Base-by-base conservation (phyloP, 129 eudicot genomes). In the Tagetes erecta region DNA sequence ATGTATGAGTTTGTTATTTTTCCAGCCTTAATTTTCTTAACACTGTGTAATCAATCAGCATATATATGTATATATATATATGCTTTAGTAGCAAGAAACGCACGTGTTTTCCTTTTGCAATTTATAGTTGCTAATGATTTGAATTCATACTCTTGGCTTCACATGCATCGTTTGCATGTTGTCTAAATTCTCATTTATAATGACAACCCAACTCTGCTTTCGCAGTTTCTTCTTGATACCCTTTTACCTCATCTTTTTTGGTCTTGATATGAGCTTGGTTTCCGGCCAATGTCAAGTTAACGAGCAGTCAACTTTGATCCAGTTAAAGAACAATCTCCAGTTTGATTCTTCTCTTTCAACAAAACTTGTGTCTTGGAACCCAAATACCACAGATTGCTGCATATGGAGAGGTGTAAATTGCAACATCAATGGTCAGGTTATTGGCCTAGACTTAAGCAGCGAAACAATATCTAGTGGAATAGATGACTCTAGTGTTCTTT, bases 241-340 rank as follows among this genome's bases (percentile, higher is more conserved):
- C 62, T 41, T 11, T 3, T 60, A 4, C 66, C 27, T 34, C 3
- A 11, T 35, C 66, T 10, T 60, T 9, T 60, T 35, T 3, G 57
- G 63, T 13, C 33, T 47, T 38, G 45, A 69, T 67, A 38, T 41
- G 5, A 31, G 38, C 3, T 65, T 14, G 55, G 90, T 80, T 13
- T 80, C 75, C 0, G 47, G 85, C 53, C 84, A 81, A 69, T 90
- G 91, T 51, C 78, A 76, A 0, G 27, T n/a, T 0, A 73, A 75
- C 68, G 91, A 90, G 56, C 51, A 27, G 36, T 63, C 83, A 0
- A 12, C 83, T 58, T 77, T 90, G 73, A 79, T 85, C 45, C 75
- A 59, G 39, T 31, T 90, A 27, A 85, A 72, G 38, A 66, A 37
- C 62, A 33, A 9, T 39, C 76, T 87, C 13, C 8, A 8, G 1